Conservation (phyloP, 2,329 filamentous ascomycete species). For the Emydomyces testavorans region DNA sequence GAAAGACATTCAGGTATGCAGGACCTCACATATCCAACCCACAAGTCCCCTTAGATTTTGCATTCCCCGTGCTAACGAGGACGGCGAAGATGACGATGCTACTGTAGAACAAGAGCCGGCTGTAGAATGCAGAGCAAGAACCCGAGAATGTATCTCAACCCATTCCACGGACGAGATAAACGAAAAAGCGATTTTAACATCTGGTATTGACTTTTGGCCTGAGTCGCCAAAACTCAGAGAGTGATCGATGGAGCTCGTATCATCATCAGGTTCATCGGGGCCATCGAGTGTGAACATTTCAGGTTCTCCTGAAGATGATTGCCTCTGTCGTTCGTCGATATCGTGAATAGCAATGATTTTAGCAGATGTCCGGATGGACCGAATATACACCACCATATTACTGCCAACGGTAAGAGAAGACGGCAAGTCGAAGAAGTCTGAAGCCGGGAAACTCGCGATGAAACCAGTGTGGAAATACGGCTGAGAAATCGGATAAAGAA, state of each 20-base stretch:
- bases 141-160: conserved; percentile 45
- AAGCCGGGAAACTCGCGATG: conserved; percentile 57
- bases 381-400: conserved; percentile 64
- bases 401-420: conserved; percentile 46
- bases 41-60: conserved; percentile 51
- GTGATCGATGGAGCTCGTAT: neutral
- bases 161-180: conserved; percentile 49
- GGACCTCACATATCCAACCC: conserved; percentile 36
- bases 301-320: conserved; percentile 25
- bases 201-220: neutral
- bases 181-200: conserved; percentile 42
- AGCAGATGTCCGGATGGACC: conserved; percentile 72
- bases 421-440: conserved; percentile 38
- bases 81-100: conserved; percentile 33
- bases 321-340: conserved; percentile 20
- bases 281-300: conserved; percentile 38
- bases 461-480: conserved; percentile 50
- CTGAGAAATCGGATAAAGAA: conserved; percentile 14
- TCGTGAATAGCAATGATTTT: conserved; percentile 51
- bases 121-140: conserved; percentile 50
- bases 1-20: conserved; percentile 12
- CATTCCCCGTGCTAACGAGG: conserved; percentile 37
- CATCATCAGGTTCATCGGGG: conserved; percentile 20
- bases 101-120: conserved; percentile 31
- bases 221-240: neutral